These are phyloP conservation scores for Russula abietina DNA, from an alignment of 768 basidiomycete genomes.

Conservation along the genomic window DNA sequence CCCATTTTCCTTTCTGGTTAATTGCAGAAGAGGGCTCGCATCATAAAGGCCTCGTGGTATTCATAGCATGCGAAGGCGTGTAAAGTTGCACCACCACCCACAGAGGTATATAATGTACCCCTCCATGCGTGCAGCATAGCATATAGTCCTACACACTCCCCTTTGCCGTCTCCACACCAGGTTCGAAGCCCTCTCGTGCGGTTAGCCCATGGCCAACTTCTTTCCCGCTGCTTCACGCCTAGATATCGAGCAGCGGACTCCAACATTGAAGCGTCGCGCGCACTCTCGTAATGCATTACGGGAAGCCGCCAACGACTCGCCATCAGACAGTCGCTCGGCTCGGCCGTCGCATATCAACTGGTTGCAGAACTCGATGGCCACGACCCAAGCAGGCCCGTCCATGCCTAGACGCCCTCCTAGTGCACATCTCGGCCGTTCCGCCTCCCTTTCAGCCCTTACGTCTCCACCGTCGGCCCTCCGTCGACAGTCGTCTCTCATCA, in stretches of 20 bases:
- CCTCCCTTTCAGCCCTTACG: conserved; percentile 23
- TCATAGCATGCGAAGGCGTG: conserved; percentile 6
- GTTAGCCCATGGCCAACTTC: conserved; percentile 21
- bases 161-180: conserved; percentile 3
- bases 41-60: conserved; percentile 16
- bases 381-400: conserved; percentile 3
- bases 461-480: conserved; percentile 26
- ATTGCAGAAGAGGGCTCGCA: background rate
- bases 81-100: conserved; percentile 4
- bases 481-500: conserved; percentile 31
- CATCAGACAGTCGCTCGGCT: conserved; percentile 10
- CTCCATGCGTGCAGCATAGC: conserved; percentile 7
- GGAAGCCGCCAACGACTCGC: conserved; percentile 3
- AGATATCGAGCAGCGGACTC: conserved; percentile 19
- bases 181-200: conserved; percentile 9
- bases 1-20: background rate
- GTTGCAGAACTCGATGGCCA: conserved; percentile 13
- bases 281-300: conserved; percentile 9
- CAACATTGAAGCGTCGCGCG: conserved; percentile 13
- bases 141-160: background rate
- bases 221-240: conserved; percentile 20
- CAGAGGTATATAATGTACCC: conserved; percentile 13
- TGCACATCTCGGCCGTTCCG: conserved; percentile 21
- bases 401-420: conserved; percentile 19
- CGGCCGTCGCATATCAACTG: conserved; percentile 24